A percentile compares a stretch with the other conserved stretches of the same genome.
Conservation (phyloP, 129 eudicot species). For the Tagetes erecta region DNA sequence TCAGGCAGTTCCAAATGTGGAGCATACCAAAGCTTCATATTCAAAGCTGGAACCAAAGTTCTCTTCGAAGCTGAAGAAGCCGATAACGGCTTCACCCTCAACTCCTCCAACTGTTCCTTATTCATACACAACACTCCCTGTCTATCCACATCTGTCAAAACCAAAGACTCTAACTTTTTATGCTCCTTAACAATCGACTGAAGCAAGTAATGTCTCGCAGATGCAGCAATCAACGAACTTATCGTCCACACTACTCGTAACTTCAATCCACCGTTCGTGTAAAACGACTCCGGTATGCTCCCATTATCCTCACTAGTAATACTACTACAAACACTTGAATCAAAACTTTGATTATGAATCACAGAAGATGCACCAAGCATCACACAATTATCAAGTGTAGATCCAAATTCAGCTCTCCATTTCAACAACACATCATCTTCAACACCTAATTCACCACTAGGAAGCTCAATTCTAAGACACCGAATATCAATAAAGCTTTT, state of each 20-base stretch:
- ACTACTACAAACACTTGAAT: background rate
- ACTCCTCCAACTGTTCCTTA: slow-evolving; percentile 84
- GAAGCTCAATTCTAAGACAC: slow-evolving; percentile 59
- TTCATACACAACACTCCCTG: slow-evolving; percentile 94
- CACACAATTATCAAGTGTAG: slow-evolving; percentile 82
- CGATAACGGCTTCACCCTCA: slow-evolving; percentile 95
- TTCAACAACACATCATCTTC: slow-evolving; percentile 72
- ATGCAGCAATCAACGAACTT: slow-evolving; percentile 81
- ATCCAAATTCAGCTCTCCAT: slow-evolving; percentile 88
- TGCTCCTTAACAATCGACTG: slow-evolving; percentile 81
- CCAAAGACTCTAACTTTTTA: slow-evolving; percentile 57
- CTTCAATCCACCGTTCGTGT: slow-evolving; percentile 86
- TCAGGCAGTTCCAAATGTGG: slow-evolving; percentile 73
- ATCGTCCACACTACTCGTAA: slow-evolving; percentile 92
- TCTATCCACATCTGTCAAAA: slow-evolving; percentile 69
- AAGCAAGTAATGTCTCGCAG: slow-evolving; percentile 76
- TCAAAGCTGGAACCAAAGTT: slow-evolving; percentile 83
- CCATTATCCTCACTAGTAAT: slow-evolving; percentile 57
- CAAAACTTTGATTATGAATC: background rate
- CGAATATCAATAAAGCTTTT: slow-evolving; percentile 59
- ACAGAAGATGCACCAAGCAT: slow-evolving; percentile 88
- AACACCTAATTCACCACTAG: slow-evolving; percentile 75
- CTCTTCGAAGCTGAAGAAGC: slow-evolving; percentile 82
- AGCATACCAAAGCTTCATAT: slow-evolving; percentile 96
- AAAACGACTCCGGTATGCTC: slow-evolving; percentile 85